Conservation (phyloP, 1,284 basidiomycete species). For the Trichosporon sp. region DNA sequence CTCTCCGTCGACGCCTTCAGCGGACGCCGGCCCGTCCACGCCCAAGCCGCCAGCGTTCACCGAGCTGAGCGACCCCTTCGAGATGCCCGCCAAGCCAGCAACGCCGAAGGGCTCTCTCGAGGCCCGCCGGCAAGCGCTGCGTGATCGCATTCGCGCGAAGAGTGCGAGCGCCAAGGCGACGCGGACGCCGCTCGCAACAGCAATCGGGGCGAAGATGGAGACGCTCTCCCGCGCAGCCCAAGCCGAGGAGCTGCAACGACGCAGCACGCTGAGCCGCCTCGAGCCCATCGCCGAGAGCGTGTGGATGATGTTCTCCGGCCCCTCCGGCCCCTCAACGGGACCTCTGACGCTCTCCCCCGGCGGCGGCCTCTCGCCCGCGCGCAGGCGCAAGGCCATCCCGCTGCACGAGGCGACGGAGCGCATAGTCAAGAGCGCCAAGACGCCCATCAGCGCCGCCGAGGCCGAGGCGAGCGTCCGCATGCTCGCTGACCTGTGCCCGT, state of each 20-base stretch:
- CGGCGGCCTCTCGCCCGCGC: background rate
- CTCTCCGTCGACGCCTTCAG: slow-evolving; percentile 14
- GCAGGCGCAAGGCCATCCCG: slow-evolving; percentile 41
- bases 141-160: slow-evolving; percentile 43
- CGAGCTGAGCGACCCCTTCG: slow-evolving; percentile 39
- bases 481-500: slow-evolving; percentile 46
- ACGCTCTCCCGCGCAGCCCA: slow-evolving; percentile 4
- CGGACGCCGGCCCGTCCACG: slow-evolving; percentile 1
- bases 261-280: slow-evolving; percentile 45
- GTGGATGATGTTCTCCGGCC: slow-evolving; percentile 48
- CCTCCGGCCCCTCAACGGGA: slow-evolving; percentile 34
- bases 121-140: slow-evolving; percentile 40
- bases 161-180: slow-evolving; percentile 22
- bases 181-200: slow-evolving; percentile 26
- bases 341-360: slow-evolving; percentile 24
- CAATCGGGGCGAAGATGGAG: slow-evolving; percentile 17
- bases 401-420: slow-evolving; percentile 43
- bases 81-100: slow-evolving; percentile 19
- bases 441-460: slow-evolving; percentile 48
- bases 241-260: slow-evolving; percentile 44
- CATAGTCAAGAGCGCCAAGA: slow-evolving; percentile 48
- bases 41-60: slow-evolving; percentile 9
- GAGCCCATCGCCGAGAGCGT: slow-evolving; percentile 48
- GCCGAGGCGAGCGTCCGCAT: slow-evolving; percentile 43
- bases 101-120: slow-evolving; percentile 29